Evolutionary conservation across 192 early-diverging fungal species (phyloP).

Genomic region (Backusella parvicylindrica): DNA sequence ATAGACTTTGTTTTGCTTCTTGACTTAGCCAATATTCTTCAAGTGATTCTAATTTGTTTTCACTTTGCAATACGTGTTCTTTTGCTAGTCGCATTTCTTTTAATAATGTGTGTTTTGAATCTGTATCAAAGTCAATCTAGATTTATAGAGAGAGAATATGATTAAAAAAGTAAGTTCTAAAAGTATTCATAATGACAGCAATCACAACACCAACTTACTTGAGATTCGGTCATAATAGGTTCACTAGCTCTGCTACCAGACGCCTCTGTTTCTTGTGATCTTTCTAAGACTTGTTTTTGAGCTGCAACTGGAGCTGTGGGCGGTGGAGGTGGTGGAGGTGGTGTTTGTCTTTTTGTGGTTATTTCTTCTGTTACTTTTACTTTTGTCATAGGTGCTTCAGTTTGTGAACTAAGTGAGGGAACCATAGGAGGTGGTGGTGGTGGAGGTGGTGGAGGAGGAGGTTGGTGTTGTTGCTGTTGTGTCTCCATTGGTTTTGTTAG

Average conservation of each 20-base stretch:
- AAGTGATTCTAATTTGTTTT: background rate
- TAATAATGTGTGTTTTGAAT: background rate
- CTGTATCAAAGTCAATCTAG: background rate
- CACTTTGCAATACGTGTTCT: background rate
- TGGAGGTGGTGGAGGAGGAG: too few relatives aligned
- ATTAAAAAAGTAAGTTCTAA: background rate
- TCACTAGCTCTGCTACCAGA: background rate
- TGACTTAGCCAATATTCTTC: background rate
- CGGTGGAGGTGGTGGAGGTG: background rate
- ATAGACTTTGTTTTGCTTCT: constrained; percentile 1
- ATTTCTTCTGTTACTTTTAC: background rate
- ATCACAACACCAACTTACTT: too few relatives aligned
- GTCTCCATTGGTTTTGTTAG: too few relatives aligned
- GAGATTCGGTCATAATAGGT: background rate
- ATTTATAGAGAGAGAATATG: background rate
- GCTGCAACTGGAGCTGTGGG: background rate
- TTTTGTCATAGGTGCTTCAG: background rate
- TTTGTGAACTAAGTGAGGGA: background rate
- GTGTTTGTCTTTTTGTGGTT: background rate
- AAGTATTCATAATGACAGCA: too few relatives aligned
- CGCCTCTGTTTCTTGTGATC: background rate
- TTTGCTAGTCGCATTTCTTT: constrained; percentile 5
- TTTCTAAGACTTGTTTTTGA: background rate
- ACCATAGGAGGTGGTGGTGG: background rate
- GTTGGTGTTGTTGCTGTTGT: too few relatives aligned